A percentile compares a stretch with the other conserved stretches of the same genome.
Conservation (phyloP, 306 rosid species). For the Dalbergia oliveri region DNA sequence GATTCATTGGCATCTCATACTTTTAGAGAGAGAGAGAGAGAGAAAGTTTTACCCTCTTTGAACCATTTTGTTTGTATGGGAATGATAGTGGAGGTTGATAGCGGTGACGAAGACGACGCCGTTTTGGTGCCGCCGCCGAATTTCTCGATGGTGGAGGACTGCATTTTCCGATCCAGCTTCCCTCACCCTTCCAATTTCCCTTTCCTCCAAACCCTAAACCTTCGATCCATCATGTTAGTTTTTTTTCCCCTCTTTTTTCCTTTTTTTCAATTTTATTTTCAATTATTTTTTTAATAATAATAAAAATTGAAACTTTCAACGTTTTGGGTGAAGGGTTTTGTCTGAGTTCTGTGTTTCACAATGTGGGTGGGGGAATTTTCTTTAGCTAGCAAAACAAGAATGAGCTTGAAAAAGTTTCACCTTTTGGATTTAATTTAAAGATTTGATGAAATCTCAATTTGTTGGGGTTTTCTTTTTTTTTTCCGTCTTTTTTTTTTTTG, state of each 20-base stretch:
- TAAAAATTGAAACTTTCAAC: background rate
- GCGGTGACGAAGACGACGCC: constrained; percentile 43
- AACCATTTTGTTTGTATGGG: constrained; percentile 47
- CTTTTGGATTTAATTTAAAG: background rate
- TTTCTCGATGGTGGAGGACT: constrained; percentile 92
- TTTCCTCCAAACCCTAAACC: constrained; percentile 75
- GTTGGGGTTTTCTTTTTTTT: background rate
- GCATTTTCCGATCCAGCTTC: constrained; percentile 87
- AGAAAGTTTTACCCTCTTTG: background rate
- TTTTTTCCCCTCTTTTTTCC: background rate
- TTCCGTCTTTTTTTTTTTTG: background rate
- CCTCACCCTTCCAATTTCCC: constrained; percentile 76
- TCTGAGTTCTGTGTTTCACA: background rate
- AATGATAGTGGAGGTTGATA: constrained; percentile 49
- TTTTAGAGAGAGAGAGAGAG: background rate
- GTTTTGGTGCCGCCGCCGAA: constrained; percentile 76
- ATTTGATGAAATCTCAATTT: background rate
- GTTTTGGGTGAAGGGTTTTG: background rate
- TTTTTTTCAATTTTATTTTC: background rate
- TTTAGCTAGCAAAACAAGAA: background rate
- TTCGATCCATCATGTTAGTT: constrained; percentile 82
- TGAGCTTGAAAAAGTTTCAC: background rate
- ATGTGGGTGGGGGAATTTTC: background rate
- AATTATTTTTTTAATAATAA: background rate
- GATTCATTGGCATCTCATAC: no score